phyloP scores from a whole-genome alignment of 163 green algal species.

The Chlamydomonas reinhardtii region DNA sequence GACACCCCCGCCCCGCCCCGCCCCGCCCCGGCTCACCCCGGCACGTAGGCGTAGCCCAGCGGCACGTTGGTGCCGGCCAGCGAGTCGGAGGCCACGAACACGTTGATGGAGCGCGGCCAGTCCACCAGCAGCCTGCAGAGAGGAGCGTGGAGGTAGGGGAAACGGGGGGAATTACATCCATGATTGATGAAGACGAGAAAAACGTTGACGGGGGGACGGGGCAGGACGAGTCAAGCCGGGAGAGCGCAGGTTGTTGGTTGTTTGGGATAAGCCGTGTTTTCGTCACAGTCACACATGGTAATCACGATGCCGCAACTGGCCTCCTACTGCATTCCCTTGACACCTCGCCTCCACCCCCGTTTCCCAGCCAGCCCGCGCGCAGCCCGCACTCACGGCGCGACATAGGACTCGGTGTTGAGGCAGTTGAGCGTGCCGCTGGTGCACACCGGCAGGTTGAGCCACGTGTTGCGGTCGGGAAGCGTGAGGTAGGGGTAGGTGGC shows the following conservation, averaged over 20 bases:
- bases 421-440: neutral
- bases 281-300: no score
- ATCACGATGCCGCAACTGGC: no score
- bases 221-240: no score
- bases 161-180: no score
- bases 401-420: neutral
- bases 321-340: no score
- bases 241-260: no score
- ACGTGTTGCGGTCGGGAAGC: neutral
- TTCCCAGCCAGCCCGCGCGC: no score
- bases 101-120: conserved; percentile 28
- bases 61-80: neutral
- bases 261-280: no score
- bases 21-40: conserved; percentile 8
- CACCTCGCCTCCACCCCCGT: no score
- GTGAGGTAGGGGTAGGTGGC: conserved; percentile 9
- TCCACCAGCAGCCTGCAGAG: neutral
- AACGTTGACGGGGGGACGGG: no score
- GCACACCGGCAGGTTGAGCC: neutral
- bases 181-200: no score
- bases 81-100: conserved; percentile 17
- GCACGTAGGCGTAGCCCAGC: conserved; percentile 17
- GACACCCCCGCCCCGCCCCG: neutral
- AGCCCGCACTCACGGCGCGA: neutral
- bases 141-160: no score